Evolutionary conservation across 1,284 basidiomycete species (phyloP).

Genomic region (Singerocomus inundabilis): DNA sequence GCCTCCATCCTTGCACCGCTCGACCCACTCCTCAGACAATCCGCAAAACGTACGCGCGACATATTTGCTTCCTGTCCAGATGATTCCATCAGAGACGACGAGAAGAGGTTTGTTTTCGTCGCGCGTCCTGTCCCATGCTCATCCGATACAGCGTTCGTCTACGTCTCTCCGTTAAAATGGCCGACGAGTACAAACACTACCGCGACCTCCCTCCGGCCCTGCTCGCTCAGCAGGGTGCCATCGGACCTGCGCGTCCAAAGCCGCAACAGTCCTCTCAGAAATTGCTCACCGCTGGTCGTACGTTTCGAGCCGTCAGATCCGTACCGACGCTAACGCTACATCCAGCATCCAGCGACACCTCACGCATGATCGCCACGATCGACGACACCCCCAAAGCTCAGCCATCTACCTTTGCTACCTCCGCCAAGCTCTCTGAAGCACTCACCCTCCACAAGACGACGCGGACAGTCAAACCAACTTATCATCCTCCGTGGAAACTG

Average conservation of each 20-base stretch:
- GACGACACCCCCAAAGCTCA: conserved; percentile 63
- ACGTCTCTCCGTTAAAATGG: conserved; percentile 71
- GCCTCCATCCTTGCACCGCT: conserved; percentile 60
- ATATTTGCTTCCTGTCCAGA: conserved; percentile 67
- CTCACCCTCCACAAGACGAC: conserved; percentile 89
- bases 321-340: neutral
- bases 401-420: conserved; percentile 65
- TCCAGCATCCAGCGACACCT: conserved; percentile 48
- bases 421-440: conserved; percentile 75
- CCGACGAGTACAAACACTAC: conserved; percentile 85
- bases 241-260: conserved; percentile 74
- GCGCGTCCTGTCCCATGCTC: neutral
- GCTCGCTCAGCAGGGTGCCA: conserved; percentile 74
- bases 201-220: conserved; percentile 83
- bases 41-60: conserved; percentile 65
- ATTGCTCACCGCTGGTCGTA: conserved; percentile 72
- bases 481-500: conserved; percentile 96
- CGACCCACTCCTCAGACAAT: conserved; percentile 59
- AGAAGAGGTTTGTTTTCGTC: conserved; percentile 52
- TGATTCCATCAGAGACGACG: conserved; percentile 60
- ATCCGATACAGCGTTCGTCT: conserved; percentile 53
- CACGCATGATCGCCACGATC: conserved; percentile 65
- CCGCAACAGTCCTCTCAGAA: conserved; percentile 46
- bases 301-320: neutral
- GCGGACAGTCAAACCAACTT: conserved; percentile 89